Percentiles rank a stretch among this genome's conserved stretches.
phyloP scores from a whole-genome alignment of 495 filamentous ascomycete genomes.

The Tuber microsphaerosporum region DNA sequence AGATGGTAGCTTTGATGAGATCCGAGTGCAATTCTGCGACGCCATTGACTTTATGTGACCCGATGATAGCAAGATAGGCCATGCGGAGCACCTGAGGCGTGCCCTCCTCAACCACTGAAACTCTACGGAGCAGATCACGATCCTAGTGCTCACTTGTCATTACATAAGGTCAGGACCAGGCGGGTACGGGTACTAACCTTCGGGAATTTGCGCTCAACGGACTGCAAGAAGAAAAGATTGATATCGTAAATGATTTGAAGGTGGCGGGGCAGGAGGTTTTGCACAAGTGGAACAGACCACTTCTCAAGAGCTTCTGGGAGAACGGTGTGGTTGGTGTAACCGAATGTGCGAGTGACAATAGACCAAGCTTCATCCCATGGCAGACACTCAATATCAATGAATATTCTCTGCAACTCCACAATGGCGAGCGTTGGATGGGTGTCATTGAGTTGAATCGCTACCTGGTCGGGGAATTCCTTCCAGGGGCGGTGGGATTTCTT shows the following conservation, averaged over 20 bases:
- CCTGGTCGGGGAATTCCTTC: slow-evolving; percentile 85
- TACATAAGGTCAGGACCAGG: not conserved
- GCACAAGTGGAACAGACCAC: slow-evolving; percentile 90
- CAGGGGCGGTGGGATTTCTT: slow-evolving; percentile 91
- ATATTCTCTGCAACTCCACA: slow-evolving; percentile 86
- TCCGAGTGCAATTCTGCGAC: slow-evolving; percentile 97
- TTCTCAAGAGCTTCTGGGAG: slow-evolving; percentile 95
- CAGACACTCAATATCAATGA: slow-evolving; percentile 80
- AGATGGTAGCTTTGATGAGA: slow-evolving; percentile 94
- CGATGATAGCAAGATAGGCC: slow-evolving; percentile 90
- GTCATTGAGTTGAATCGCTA: slow-evolving; percentile 96
- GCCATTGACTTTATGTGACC: slow-evolving; percentile 98
- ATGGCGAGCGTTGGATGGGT: slow-evolving; percentile 95
- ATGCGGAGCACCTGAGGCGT: slow-evolving; percentile 98
- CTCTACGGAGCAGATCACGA: slow-evolving; percentile 69
- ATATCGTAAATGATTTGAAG: slow-evolving; percentile 98
- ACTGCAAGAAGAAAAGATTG: slow-evolving; percentile 86
- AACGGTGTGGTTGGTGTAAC: slow-evolving; percentile 97
- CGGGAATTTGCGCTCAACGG: slow-evolving; percentile 81
- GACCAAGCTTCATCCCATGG: slow-evolving; percentile 91
- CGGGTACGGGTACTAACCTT: slow-evolving; percentile 41
- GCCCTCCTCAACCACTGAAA: slow-evolving; percentile 95
- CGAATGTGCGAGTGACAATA: slow-evolving; percentile 63
- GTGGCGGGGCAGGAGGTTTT: slow-evolving; percentile 87
- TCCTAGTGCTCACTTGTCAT: slow-evolving; percentile 44